These are phyloP conservation scores for Ophiocordyceps robertsii DNA, from an alignment of 2,329 filamentous ascomycete genomes.

Conservation along the genomic window DNA sequence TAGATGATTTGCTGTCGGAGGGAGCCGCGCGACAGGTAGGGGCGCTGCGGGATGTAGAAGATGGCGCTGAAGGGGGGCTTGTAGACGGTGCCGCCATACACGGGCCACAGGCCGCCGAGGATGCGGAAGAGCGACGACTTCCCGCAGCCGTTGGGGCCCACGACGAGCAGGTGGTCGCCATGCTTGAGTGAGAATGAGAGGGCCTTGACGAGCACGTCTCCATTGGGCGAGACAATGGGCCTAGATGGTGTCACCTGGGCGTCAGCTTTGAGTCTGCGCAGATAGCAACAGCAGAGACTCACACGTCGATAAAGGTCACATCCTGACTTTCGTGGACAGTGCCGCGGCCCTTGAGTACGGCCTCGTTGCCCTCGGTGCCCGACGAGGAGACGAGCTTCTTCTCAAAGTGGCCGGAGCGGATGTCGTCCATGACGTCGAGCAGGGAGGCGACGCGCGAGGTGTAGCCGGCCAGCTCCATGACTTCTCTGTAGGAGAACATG, in stretches of 20 bases:
- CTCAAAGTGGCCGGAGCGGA: conserved; percentile 79
- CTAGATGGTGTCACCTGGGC: conserved; percentile 14
- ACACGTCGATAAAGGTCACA: conserved; percentile 76
- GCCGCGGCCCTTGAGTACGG: conserved; percentile 71
- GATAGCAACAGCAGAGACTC: conserved; percentile 16
- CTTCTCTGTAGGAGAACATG: conserved; percentile 97
- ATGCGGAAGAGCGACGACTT: conserved; percentile 96
- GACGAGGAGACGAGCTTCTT: conserved; percentile 93
- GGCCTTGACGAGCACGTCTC: conserved; percentile 75
- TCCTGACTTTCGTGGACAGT: conserved; percentile 68
- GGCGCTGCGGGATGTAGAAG: conserved; percentile 95
- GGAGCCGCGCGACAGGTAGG: conserved; percentile 81
- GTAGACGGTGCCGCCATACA: conserved; percentile 85
- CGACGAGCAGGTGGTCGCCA: conserved; percentile 84
- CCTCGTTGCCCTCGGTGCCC: conserved; percentile 66
- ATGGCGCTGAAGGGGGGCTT: conserved; percentile 89
- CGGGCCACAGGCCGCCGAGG: conserved; percentile 89
- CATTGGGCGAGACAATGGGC: conserved; percentile 93
- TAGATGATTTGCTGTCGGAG: conserved; percentile 97
- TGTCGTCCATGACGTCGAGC: conserved; percentile 88
- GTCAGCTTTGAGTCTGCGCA: background rate
- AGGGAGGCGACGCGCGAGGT: conserved; percentile 84
- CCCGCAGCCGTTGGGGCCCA: conserved; percentile 93
- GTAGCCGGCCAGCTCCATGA: conserved; percentile 90
- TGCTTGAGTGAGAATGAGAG: conserved; percentile 78